Evolutionary conservation across 2,329 filamentous ascomycete species (phyloP), one percentile per base, ranked within the genome.

Genomic region (Fusarium dimerum): DNA sequence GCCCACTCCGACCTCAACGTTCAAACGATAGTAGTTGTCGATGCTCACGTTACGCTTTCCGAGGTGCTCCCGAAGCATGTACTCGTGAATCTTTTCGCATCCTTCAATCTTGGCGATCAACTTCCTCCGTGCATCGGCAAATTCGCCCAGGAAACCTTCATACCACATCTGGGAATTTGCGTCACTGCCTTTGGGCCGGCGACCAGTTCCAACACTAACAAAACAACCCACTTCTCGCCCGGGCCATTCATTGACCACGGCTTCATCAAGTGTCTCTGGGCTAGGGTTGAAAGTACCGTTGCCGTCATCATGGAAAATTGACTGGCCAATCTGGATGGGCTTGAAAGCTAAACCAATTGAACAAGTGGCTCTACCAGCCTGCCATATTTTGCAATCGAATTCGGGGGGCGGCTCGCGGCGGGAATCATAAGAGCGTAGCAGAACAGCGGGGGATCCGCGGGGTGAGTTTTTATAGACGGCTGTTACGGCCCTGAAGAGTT

Each of bases 261-360:
- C 93, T 73, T 99, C 94, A 62, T 97, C 93, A 11, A 99, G 81
- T 1, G 91, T 84, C 57, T 89, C 83, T 1, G 92, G 90, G 0
- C 92, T 82, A 1, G 93, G 94, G 68, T 99, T 99, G 73, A 94
- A 99, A 56, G 88, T 92, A 5, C 94, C 94, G 2, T 83, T 81
- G 1, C 94, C 94, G 68, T 97, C 93, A 62, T 99, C 94, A 54
- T 96, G 88, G 67, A 99, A 99, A 10, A 92, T 80, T 1, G 92
- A 93, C 70, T 97, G 93, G 4, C 94, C 94, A 39, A 99, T 90
- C 60, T 89, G 88, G 45, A 99, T 92, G 0, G 93, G 92, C 70
- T 99, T 99, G 76, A 99, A 99, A 1, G 94, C 94, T 41, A 97
- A 78, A 1, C 90, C 91, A 1, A 93, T 94, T 1, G 94, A 90